Evolutionary conservation across 2,329 filamentous ascomycete species (phyloP).

Genomic region (Cercospora sp.): DNA sequence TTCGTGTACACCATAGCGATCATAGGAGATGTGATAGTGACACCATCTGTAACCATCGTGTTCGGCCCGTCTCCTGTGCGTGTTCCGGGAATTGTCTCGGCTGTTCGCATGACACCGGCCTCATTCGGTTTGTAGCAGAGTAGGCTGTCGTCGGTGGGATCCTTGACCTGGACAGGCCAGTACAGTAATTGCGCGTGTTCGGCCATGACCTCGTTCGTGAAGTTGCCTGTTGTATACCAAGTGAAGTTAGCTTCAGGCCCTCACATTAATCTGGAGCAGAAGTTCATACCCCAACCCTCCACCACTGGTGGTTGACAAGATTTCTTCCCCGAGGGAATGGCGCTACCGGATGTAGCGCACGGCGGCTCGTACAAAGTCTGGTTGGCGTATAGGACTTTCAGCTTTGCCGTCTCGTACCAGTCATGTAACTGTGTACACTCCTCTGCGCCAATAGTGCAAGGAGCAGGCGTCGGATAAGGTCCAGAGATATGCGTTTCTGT

Average conservation of each 20-base stretch:
- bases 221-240: not conserved
- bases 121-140: not conserved
- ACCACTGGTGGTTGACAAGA: not conserved
- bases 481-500: constrained; percentile 9
- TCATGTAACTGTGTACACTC: constrained; percentile 17
- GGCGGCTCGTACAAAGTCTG: constrained; percentile 11
- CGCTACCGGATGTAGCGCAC: constrained; percentile 20
- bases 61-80: constrained; percentile 19
- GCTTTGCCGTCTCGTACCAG: constrained; percentile 12
- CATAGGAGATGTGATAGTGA: constrained; percentile 31
- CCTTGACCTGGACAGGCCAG: constrained; percentile 27
- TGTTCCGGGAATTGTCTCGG: not conserved
- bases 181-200: constrained; percentile 25
- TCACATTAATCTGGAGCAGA: not conserved
- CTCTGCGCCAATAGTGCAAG: constrained; percentile 20
- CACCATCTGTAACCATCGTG: constrained; percentile 30
- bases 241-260: not conserved
- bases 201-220: constrained; percentile 15
- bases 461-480: constrained; percentile 21
- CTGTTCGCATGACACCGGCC: not conserved
- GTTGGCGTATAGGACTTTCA: constrained; percentile 10
- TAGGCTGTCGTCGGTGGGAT: not conserved
- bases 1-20: constrained; percentile 25
- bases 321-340: constrained; percentile 6
- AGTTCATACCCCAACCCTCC: not conserved